Evolutionary conservation across 73 alveolate genomes (phyloP).

Genomic region (Paramecium octaurelia): DNA sequence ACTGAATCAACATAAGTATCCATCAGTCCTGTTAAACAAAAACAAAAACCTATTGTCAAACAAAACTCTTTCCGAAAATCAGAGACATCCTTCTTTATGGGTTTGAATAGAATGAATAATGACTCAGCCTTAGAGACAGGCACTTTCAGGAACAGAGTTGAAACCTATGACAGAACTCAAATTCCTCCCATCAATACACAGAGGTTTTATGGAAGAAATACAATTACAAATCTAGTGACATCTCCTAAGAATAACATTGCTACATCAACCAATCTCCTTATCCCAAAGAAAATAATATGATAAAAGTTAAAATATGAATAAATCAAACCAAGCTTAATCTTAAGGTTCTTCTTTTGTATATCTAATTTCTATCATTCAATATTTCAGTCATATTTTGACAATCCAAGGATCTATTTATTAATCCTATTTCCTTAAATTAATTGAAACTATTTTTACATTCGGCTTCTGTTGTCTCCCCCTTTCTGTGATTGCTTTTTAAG

Average conservation of each 20-base stretch:
- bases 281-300: slow-evolving; percentile 18
- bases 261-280: not conserved
- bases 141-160: not conserved
- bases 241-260: not conserved
- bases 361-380: not conserved
- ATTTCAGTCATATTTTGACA: not conserved
- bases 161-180: not conserved
- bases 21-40: not conserved
- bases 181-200: not conserved
- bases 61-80: not conserved
- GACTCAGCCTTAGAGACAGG: not conserved
- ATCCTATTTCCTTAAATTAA: not conserved
- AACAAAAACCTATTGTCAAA: not conserved
- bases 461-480: not conserved
- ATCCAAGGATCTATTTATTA: not conserved
- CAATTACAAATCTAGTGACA: not conserved
- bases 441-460: not conserved
- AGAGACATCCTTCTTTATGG: not conserved
- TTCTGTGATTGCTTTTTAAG: not conserved
- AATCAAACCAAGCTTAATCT: not conserved
- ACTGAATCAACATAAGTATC: slow-evolving; percentile 20
- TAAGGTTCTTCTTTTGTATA: not conserved
- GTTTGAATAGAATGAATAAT: not conserved
- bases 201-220: not conserved
- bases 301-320: not conserved